Base-by-base conservation (phyloP, 2,329 filamentous ascomycete species). In the Cercospora berteroae region DNA sequence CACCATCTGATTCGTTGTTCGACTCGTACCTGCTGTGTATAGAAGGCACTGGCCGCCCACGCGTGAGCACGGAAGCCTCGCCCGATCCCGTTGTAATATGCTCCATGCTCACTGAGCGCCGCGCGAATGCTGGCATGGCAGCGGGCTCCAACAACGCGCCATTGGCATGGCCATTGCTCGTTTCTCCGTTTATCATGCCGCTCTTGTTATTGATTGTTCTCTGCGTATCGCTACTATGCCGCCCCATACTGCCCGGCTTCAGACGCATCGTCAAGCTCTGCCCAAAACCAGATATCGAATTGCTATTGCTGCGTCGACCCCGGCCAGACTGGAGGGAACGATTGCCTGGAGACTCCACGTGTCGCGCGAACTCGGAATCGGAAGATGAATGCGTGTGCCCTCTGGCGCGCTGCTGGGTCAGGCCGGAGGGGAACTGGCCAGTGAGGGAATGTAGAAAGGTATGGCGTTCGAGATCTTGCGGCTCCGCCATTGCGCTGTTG, bases 221-320 rank as follows among this genome's bases (percentile, higher is more conserved):
- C 48, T 69, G 66, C 29, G 68, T 70, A 52, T 76, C 74, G 12
- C 71, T 69, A 62, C 72, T 74, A 16, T 44, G 67, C 50, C 71
- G 64, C 16, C 57, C 67, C 25, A 64, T 62, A 58, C 67, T 69
- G 65, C 65, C 56, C 10, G 65, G 25, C 36, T 70, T 69, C 23
- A 66, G 60, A 60, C 66, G 67, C 36, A 61, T 58, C 5, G 63
- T 62, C 42, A 72, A 63, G 31, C 57, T 71, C 59, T 65, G 68
- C 13, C 67, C 63, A 31, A 68, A 64, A 42, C 67, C 67, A 73
- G 90, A 89, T 76, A 89, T 91, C 39, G 90, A 92, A 77, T 89
- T 91, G 82, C 91, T 94, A 77, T 93, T 93, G 80, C 92, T 95
- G 67, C 91, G 87, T 67, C 89, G 87, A 13, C 87, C 86, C 18